Conservation (phyloP, 257 asterid species). For the Orobanche coerulescens region DNA sequence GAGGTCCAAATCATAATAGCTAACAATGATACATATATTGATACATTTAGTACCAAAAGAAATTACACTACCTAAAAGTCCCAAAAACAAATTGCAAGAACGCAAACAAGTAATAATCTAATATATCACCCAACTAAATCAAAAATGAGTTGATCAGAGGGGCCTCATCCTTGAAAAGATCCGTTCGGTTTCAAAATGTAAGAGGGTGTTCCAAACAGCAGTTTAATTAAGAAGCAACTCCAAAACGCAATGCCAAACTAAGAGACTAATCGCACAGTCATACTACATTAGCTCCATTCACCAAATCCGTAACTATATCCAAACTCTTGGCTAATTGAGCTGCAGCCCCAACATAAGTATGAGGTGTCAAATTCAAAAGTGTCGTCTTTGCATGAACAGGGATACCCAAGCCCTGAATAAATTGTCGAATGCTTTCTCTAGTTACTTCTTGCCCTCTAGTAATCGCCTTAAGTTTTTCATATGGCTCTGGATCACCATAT, state of each 20-base stretch:
- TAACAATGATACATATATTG: too few relatives aligned
- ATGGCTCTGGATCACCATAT: conserved; percentile 82
- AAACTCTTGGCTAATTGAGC: conserved; percentile 23
- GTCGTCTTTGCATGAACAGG: conserved; percentile 58
- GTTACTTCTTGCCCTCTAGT: conserved; percentile 81
- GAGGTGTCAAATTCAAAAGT: conserved; percentile 70
- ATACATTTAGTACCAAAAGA: too few relatives aligned
- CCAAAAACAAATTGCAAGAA: too few relatives aligned
- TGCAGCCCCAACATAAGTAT: conserved; percentile 41
- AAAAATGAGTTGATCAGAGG: too few relatives aligned
- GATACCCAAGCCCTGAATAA: conserved; percentile 57
- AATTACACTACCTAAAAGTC: too few relatives aligned
- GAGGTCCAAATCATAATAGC: too few relatives aligned
- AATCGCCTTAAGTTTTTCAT: conserved; percentile 86
- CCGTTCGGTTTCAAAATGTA: background rate
- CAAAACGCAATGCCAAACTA: too few relatives aligned
- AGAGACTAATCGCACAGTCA: conserved; percentile 3
- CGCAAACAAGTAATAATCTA: too few relatives aligned
- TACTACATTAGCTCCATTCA: conserved; percentile 23
- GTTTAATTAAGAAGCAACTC: too few relatives aligned
- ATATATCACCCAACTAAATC: too few relatives aligned
- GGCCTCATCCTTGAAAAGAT: too few relatives aligned
- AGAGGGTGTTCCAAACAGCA: too few relatives aligned
- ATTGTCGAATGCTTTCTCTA: conserved; percentile 58
- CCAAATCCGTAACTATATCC: conserved; percentile 12